Evolutionary conservation across 768 basidiomycete genomes (phyloP).

Genomic region (Calvatia gigantea): DNA sequence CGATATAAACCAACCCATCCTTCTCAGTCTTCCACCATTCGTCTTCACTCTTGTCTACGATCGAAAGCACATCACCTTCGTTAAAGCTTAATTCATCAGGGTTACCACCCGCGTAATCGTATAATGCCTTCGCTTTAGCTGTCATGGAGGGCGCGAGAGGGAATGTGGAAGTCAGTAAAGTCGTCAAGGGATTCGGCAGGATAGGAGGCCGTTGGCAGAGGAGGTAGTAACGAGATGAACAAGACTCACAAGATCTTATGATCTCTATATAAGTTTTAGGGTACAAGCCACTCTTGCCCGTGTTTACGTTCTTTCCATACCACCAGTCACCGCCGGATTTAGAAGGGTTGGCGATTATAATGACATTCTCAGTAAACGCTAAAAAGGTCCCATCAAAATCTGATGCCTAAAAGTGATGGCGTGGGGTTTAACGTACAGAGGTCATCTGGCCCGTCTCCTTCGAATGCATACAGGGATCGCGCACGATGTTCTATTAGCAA

Average conservation of each 20-base stretch:
- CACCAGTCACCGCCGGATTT: constrained; percentile 90
- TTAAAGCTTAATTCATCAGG: constrained; percentile 83
- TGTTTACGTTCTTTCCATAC: constrained; percentile 70
- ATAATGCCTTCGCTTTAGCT: constrained; percentile 78
- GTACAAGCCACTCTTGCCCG: constrained; percentile 80
- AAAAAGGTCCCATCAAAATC: constrained; percentile 5
- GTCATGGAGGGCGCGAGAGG: constrained; percentile 10
- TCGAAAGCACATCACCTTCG: constrained; percentile 73
- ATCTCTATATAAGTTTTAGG: constrained; percentile 85
- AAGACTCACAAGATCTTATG: constrained; percentile 58
- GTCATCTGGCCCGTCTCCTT: constrained; percentile 86
- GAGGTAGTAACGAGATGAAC: background rate
- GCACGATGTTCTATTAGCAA: constrained; percentile 61
- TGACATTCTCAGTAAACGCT: constrained; percentile 81
- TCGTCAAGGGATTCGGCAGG: background rate
- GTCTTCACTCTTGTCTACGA: constrained; percentile 79
- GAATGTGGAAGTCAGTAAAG: background rate
- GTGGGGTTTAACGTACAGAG: constrained; percentile 53
- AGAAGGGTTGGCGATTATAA: constrained; percentile 80
- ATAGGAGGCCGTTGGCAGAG: constrained; percentile 1
- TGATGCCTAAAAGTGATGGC: background rate
- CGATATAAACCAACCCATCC: constrained; percentile 81
- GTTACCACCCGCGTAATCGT: constrained; percentile 66
- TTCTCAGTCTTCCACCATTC: constrained; percentile 98
- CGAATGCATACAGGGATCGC: constrained; percentile 79